phyloP scores from a whole-genome alignment of 73 alveolate genomes.

The Paramecium caudatum region DNA sequence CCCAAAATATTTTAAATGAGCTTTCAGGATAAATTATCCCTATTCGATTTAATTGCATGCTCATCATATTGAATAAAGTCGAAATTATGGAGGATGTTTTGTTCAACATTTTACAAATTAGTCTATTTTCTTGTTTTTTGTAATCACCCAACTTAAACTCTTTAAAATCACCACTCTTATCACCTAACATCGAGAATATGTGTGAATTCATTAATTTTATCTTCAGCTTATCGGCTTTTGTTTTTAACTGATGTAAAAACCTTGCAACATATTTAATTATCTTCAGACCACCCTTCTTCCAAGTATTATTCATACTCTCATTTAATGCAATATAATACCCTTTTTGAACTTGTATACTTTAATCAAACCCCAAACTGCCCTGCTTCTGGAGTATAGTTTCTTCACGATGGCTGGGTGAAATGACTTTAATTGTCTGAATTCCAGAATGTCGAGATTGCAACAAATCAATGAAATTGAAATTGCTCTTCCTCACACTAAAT shows the following conservation, averaged over 20 bases:
- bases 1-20: constrained; percentile 53
- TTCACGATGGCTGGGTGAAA: background rate
- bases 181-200: background rate
- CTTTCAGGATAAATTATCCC: constrained; percentile 48
- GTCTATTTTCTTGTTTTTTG: background rate
- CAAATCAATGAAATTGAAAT: background rate
- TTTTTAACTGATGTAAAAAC: constrained; percentile 31
- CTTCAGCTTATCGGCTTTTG: constrained; percentile 25
- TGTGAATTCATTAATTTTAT: background rate
- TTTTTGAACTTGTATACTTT: background rate
- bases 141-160: background rate
- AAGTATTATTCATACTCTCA: constrained; percentile 8
- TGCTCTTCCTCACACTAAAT: background rate
- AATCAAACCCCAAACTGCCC: background rate
- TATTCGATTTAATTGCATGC: background rate
- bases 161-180: constrained; percentile 1
- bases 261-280: constrained; percentile 47
- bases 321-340: constrained; percentile 14
- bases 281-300: constrained; percentile 47
- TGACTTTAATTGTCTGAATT: constrained; percentile 22
- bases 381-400: too few species aligned
- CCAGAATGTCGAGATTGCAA: constrained; percentile 22
- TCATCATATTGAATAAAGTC: background rate
- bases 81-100: background rate
- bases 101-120: background rate